Conservation (phyloP, 768 basidiomycete species). For the Leccinum variicolor region DNA sequence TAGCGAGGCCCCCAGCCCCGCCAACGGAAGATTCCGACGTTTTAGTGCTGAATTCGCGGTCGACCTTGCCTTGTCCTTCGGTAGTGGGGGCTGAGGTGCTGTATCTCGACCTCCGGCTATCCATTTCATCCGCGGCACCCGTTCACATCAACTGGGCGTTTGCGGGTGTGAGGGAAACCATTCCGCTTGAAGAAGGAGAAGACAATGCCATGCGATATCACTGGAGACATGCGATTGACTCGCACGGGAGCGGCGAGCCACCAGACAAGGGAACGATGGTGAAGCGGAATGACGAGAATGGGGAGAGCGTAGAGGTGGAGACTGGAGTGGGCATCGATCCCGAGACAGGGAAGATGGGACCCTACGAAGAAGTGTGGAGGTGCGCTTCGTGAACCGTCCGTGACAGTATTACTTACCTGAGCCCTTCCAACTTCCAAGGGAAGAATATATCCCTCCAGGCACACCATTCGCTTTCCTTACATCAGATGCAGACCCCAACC, state of each 20-base stretch:
- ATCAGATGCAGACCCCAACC: constrained; percentile 3
- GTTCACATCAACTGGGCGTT: constrained; percentile 13
- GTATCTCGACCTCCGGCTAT: constrained; percentile 19
- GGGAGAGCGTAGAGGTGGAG: constrained; percentile 14
- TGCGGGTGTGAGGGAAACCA: constrained; percentile 12
- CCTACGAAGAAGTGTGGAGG: constrained; percentile 23
- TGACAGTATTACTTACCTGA: background rate
- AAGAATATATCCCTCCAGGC: constrained; percentile 4
- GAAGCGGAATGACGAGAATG: background rate
- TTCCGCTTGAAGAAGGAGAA: background rate
- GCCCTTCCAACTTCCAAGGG: background rate
- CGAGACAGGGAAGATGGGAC: constrained; percentile 9
- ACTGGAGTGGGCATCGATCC: constrained; percentile 12
- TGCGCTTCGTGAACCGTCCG: background rate
- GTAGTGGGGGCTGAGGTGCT: constrained; percentile 2
- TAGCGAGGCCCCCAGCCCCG: constrained; percentile 8
- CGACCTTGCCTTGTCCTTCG: constrained; percentile 3
- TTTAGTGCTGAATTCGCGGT: constrained; percentile 19
- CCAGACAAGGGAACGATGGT: constrained; percentile 15
- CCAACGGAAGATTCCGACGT: constrained; percentile 20
- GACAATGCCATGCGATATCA: constrained; percentile 9
- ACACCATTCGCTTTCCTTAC: constrained; percentile 17
- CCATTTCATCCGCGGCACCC: background rate
- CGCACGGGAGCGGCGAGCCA: constrained; percentile 7
- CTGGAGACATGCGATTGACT: constrained; percentile 18